phyloP scores from a whole-genome alignment of 2,329 filamentous ascomycete species.

The Diaporthe batatas region DNA sequence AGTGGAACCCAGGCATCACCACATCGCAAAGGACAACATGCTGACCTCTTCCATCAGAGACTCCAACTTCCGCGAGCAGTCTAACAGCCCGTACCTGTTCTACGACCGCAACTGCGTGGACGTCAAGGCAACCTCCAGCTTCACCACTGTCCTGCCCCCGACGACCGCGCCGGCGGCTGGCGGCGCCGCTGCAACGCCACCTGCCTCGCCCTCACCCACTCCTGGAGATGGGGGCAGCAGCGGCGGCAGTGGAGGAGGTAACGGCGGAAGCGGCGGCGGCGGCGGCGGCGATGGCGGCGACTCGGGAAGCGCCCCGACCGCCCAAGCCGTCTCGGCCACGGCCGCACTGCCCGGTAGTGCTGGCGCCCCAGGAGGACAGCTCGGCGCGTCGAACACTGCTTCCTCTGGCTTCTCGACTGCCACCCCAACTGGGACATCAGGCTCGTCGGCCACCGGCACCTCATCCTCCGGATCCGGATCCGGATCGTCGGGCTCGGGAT shows the following conservation, averaged over 20 bases:
- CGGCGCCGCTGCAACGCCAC: neutral
- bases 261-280: neutral
- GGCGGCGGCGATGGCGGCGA: neutral
- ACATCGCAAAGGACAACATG: neutral
- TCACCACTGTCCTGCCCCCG: conserved; percentile 25
- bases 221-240: neutral
- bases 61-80: conserved; percentile 38
- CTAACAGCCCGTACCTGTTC: conserved; percentile 40
- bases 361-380: neutral
- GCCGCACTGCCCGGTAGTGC: conserved; percentile 7
- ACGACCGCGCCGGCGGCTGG: conserved; percentile 11
- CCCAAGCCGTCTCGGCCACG: conserved; percentile 15
- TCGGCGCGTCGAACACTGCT: neutral
- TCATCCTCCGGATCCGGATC: conserved; percentile 3
- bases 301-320: conserved; percentile 5
- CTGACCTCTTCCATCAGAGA: conserved; percentile 8
- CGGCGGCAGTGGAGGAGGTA: neutral
- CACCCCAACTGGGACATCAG: neutral
- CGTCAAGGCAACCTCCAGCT: conserved; percentile 37
- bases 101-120: conserved; percentile 41
- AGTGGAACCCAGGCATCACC: neutral
- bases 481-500: neutral
- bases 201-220: neutral
- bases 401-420: conserved; percentile 4
- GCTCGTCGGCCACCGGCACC: conserved; percentile 8